phyloP scores from a whole-genome alignment of 1,284 basidiomycete species.

The Cutaneotrichosporon cyanovorans region DNA sequence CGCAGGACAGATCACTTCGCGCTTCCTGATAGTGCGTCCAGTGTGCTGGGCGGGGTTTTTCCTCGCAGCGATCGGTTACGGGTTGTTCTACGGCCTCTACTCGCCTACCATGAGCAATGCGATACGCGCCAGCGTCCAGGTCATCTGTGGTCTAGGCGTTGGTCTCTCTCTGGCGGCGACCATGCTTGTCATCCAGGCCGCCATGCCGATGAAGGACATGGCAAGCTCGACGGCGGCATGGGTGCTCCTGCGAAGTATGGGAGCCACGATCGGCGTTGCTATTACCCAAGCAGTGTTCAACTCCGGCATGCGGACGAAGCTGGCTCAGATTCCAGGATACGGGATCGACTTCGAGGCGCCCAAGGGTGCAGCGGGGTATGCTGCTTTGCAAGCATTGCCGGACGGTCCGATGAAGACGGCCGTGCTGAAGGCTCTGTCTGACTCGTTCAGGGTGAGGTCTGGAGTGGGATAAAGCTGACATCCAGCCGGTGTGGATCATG shows the following conservation, averaged over 20 bases:
- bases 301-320: slow-evolving; percentile 23
- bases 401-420: slow-evolving; percentile 21
- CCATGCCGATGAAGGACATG: slow-evolving; percentile 43
- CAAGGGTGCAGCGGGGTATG: slow-evolving; percentile 25
- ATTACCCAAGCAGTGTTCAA: slow-evolving; percentile 36
- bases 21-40: slow-evolving; percentile 30
- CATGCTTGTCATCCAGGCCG: slow-evolving; percentile 34
- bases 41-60: slow-evolving; percentile 36
- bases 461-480: background rate
- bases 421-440: slow-evolving; percentile 32
- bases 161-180: slow-evolving; percentile 28
- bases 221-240: slow-evolving; percentile 36
- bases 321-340: slow-evolving; percentile 30
- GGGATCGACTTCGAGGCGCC: slow-evolving; percentile 31
- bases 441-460: slow-evolving; percentile 5
- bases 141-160: slow-evolving; percentile 22
- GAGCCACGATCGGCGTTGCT: slow-evolving; percentile 24
- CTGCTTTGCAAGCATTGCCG: slow-evolving; percentile 28
- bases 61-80: slow-evolving; percentile 25
- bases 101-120: slow-evolving; percentile 17
- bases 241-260: slow-evolving; percentile 27
- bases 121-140: slow-evolving; percentile 21
- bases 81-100: slow-evolving; percentile 25
- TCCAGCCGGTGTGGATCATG: slow-evolving; percentile 28
- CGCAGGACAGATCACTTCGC: slow-evolving; percentile 31